Evolutionary conservation across 2,329 filamentous ascomycete species (phyloP).

Genomic region (Penicillium crustosum): DNA sequence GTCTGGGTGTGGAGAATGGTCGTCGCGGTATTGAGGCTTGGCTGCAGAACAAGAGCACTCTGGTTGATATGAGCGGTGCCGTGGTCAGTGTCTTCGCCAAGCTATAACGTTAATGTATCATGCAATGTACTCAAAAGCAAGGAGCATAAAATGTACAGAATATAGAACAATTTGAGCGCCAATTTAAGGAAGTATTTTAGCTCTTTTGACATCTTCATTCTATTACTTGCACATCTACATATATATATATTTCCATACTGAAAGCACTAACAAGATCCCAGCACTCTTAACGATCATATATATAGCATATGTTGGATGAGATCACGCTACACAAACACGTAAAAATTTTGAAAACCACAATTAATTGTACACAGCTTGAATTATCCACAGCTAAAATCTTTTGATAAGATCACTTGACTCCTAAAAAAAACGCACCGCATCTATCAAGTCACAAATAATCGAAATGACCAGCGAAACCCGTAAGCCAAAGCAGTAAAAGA

Average conservation of each 20-base stretch:
- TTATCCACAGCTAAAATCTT: background rate
- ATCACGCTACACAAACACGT: background rate
- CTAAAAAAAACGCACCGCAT: background rate
- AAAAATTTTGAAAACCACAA: background rate
- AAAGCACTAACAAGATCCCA: no score
- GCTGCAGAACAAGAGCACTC: constrained; percentile 82
- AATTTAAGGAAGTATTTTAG: background rate
- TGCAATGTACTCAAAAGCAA: constrained; percentile 2
- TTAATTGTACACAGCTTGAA: background rate
- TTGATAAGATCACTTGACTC: background rate
- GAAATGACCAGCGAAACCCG: constrained; percentile 3
- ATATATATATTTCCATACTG: background rate
- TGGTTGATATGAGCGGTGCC: constrained; percentile 75
- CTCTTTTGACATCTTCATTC: background rate
- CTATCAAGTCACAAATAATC: background rate
- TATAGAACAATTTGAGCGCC: background rate
- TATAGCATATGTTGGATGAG: background rate
- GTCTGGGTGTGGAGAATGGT: constrained; percentile 84
- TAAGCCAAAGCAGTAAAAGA: constrained; percentile 3
- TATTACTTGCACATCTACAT: no score
- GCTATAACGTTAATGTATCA: constrained; percentile 45
- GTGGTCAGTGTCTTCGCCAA: constrained; percentile 74
- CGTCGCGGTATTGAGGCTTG: constrained; percentile 75
- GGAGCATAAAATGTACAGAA: background rate
- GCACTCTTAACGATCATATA: background rate